These are phyloP conservation scores for Cladophialophora chaetospira DNA, from an alignment of 2,329 filamentous ascomycete species.

Conservation along the genomic window DNA sequence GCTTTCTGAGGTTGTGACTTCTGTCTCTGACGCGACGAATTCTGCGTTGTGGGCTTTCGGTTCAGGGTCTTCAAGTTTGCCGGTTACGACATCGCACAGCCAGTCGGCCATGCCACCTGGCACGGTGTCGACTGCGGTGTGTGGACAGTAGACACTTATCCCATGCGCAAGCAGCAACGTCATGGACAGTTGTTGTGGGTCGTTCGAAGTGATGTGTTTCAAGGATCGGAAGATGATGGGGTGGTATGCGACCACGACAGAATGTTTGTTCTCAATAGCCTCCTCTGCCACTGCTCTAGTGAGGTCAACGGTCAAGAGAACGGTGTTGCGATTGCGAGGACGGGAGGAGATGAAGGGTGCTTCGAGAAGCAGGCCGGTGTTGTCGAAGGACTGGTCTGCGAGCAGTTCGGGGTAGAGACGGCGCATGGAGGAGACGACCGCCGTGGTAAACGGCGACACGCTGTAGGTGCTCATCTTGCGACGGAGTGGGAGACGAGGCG, in stretches of 20 bases:
- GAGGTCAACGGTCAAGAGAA: constrained; percentile 85
- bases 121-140: constrained; percentile 90
- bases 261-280: constrained; percentile 74
- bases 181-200: constrained; percentile 84
- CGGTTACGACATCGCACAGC: constrained; percentile 83
- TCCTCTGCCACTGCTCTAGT: constrained; percentile 87
- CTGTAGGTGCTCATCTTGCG: constrained; percentile 23
- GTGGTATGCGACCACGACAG: constrained; percentile 88
- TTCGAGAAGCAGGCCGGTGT: constrained; percentile 81
- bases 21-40: constrained; percentile 33
- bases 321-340: constrained; percentile 62
- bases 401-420: constrained; percentile 86
- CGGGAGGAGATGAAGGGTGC: constrained; percentile 62
- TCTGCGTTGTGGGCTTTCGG: constrained; percentile 20
- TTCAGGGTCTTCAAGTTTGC: constrained; percentile 42
- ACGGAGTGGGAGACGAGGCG: background rate
- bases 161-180: constrained; percentile 80
- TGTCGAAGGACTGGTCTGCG: constrained; percentile 91
- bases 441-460: constrained; percentile 63
- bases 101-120: constrained; percentile 86
- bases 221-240: constrained; percentile 94
- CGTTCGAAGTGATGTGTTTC: constrained; percentile 80
- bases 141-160: constrained; percentile 93
- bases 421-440: constrained; percentile 76
- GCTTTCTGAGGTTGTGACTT: constrained; percentile 32